Percentiles rank a stretch among this genome's conserved stretches.
phyloP scores from a whole-genome alignment of 352 stramenopile genomes.

The Phytophthora gonapodyides region DNA sequence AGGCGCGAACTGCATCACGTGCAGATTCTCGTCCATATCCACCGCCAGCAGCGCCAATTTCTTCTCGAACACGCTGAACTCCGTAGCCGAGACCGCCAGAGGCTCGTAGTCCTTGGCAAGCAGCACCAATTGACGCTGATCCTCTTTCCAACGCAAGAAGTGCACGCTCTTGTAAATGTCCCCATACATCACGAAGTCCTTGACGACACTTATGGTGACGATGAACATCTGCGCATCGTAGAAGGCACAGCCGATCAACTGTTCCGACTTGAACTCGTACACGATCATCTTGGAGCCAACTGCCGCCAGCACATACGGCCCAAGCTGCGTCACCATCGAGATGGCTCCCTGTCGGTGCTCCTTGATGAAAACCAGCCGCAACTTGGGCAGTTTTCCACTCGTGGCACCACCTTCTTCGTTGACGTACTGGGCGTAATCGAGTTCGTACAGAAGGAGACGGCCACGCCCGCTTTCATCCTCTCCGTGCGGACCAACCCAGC shows the following conservation, averaged over 20 bases:
- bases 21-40: conserved; percentile 87
- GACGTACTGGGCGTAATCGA: conserved; percentile 90
- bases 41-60: conserved; percentile 71
- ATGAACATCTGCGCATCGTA: conserved; percentile 91
- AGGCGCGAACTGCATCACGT: conserved; percentile 86
- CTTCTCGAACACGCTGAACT: conserved; percentile 85
- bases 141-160: conserved; percentile 87
- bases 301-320: conserved; percentile 81
- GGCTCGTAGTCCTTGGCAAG: conserved; percentile 89
- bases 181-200: conserved; percentile 87
- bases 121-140: conserved; percentile 77
- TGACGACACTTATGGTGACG: conserved; percentile 79
- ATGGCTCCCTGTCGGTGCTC: conserved; percentile 86
- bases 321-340: conserved; percentile 74
- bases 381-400: conserved; percentile 81
- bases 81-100: conserved; percentile 72
- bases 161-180: conserved; percentile 91
- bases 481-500: conserved; percentile 80
- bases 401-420: conserved; percentile 71
- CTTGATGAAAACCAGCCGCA: conserved; percentile 85
- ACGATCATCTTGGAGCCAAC: conserved; percentile 90
- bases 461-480: conserved; percentile 89
- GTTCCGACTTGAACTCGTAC: conserved; percentile 90
- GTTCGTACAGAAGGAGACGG: conserved; percentile 83
- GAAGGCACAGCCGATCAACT: conserved; percentile 85